Conservation (phyloP, 208 protist genomes). For the Leishmania amazonensis region DNA sequence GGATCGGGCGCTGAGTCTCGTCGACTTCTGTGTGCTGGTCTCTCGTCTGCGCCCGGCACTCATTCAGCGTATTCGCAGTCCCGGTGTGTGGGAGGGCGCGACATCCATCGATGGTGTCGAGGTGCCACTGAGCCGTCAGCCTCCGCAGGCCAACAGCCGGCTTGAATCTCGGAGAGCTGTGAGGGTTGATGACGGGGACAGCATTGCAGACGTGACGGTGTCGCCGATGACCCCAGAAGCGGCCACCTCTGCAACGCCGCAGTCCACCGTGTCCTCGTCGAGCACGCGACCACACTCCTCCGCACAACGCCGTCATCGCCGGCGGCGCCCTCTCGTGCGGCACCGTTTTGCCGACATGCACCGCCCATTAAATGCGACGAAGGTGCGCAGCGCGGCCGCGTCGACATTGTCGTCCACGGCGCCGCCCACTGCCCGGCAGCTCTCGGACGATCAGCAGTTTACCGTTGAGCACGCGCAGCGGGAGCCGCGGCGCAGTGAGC, state of each 20-base stretch:
- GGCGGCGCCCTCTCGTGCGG: not conserved
- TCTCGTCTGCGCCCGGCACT: constrained; percentile 55
- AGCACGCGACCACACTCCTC: not conserved
- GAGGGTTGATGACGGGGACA: not conserved
- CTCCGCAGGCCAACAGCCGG: not conserved
- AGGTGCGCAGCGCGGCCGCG: not conserved
- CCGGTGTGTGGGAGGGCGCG: constrained; percentile 12
- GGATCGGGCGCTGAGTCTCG: constrained; percentile 28
- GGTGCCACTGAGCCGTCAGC: not conserved
- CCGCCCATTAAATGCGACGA: not conserved
- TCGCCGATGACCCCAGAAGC: constrained; percentile 33
- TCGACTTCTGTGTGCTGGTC: constrained; percentile 74
- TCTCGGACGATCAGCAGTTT: constrained; percentile 23
- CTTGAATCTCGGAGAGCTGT: too few species aligned
- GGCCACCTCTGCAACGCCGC: constrained; percentile 11
- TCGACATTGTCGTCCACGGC: not conserved
- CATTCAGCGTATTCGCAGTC: constrained; percentile 60
- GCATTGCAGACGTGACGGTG: constrained; percentile 33
- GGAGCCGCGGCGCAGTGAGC: not conserved
- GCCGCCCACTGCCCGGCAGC: constrained; percentile 26
- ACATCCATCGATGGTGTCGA: not conserved
- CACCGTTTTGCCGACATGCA: not conserved
- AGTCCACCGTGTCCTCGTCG: not conserved
- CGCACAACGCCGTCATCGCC: not conserved
- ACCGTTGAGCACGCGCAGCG: constrained; percentile 6